Percentiles rank a stretch among this genome's conserved stretches.
These are phyloP conservation scores for Solanum hybrid DNA, from an alignment of 305 asterid species.

Conservation along the genomic window DNA sequence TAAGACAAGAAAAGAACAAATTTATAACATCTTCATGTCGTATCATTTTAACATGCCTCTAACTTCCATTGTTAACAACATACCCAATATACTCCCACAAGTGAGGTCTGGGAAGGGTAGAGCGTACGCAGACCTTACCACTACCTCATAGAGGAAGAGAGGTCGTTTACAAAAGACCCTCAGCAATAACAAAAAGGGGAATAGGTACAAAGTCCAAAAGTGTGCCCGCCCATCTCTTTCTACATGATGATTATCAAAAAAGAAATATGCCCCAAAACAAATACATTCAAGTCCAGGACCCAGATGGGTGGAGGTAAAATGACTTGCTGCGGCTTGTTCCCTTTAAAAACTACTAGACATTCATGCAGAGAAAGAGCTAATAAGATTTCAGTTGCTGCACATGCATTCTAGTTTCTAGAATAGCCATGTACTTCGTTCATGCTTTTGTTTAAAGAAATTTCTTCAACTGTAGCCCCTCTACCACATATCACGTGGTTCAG, in stretches of 20 bases:
- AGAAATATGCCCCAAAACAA: background rate
- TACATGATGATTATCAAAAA: background rate
- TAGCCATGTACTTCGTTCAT: background rate
- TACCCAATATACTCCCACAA: background rate
- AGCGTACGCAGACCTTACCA: background rate
- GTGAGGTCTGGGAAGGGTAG: background rate
- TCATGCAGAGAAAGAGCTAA: background rate
- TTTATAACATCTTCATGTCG: background rate
- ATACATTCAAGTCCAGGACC: background rate
- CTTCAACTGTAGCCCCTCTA: background rate
- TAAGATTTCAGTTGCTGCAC: background rate
- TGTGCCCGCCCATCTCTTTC: background rate
- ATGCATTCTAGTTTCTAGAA: background rate
- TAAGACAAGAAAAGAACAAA: background rate
- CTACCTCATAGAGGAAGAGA: background rate
- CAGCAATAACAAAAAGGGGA: background rate
- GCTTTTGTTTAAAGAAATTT: constrained; percentile 23
- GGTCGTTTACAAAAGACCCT: background rate
- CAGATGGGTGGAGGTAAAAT: background rate
- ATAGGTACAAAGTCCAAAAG: background rate
- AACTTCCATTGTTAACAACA: background rate
- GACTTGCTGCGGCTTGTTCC: background rate
- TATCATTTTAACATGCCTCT: background rate
- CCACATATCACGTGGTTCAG: background rate
- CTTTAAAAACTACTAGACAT: background rate